These are phyloP conservation scores for Aethionema arabicum DNA, from an alignment of 345 rosid species.

Conservation along the genomic window DNA sequence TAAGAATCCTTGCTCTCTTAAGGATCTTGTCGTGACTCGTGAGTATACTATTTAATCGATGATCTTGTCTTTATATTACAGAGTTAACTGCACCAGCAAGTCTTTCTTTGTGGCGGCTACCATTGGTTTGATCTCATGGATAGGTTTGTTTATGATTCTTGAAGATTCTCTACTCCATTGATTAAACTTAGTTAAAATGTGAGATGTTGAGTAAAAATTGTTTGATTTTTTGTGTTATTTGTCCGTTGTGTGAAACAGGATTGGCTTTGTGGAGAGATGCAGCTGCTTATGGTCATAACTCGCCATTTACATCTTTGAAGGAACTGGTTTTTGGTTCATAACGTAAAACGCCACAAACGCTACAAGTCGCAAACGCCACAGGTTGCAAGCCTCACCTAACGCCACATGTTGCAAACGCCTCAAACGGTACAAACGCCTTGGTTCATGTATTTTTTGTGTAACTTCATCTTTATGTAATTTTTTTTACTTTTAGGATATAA, in stretches of 20 bases:
- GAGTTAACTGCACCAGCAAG: constrained; percentile 59
- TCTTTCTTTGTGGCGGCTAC: constrained; percentile 75
- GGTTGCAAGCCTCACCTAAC: too few relatives aligned
- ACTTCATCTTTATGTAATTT: constrained; percentile 10
- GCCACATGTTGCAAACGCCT: too few relatives aligned
- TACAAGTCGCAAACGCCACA: background rate
- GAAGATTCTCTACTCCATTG: background rate
- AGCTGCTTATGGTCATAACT: constrained; percentile 55
- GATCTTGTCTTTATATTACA: constrained; percentile 33
- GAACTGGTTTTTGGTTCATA: constrained; percentile 59
- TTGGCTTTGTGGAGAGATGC: constrained; percentile 75
- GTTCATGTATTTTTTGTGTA: too few relatives aligned
- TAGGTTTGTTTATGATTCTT: constrained; percentile 59
- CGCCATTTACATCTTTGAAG: constrained; percentile 64
- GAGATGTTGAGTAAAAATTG: background rate
- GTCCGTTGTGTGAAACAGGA: constrained; percentile 41
- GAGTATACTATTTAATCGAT: constrained; percentile 8
- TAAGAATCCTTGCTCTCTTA: constrained; percentile 31
- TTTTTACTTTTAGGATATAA: too few relatives aligned
- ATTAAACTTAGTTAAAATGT: background rate
- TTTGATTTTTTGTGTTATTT: constrained; percentile 4
- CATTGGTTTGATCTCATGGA: constrained; percentile 65
- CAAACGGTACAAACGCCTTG: too few relatives aligned
- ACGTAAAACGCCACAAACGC: constrained; percentile 11
- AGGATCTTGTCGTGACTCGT: background rate